Evolutionary conservation across 78 protist genomes (phyloP).

Genomic region (Chrysochromulina tobinii): DNA sequence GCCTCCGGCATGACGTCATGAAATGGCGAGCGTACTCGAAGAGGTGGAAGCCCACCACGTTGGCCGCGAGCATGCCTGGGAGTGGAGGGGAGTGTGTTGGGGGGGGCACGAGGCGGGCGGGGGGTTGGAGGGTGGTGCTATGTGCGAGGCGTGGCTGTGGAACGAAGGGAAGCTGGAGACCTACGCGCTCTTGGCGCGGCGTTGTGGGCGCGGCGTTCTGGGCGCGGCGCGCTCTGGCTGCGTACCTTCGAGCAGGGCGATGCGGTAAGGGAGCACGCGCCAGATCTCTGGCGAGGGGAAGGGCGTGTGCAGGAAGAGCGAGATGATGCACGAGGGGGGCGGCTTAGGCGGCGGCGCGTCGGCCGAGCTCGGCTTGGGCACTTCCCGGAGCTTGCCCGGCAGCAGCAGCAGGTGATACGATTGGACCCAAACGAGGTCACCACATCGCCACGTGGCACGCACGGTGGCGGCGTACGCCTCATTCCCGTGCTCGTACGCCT

Average conservation of each 20-base stretch:
- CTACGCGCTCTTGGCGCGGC: no score
- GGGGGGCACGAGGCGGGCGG: no score
- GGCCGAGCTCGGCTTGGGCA: no score
- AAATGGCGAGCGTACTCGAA: conserved; percentile 3
- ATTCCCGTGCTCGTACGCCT: not conserved
- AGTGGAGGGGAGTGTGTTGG: not conserved
- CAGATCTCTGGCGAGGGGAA: not conserved
- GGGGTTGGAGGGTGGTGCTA: no score
- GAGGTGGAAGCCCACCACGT: not conserved
- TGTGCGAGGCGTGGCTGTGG: no score
- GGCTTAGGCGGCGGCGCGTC: not conserved
- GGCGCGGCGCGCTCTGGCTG: no score
- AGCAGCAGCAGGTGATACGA: not conserved
- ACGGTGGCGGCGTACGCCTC: not conserved
- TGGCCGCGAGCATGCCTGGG: not conserved
- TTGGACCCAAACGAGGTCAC: not conserved
- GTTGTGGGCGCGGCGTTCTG: no score
- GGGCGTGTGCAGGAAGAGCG: conserved; percentile 18
- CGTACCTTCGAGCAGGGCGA: not conserved
- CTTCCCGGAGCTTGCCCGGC: not conserved
- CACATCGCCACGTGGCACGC: not conserved
- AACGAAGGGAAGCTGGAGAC: no score
- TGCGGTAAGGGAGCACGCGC: not conserved
- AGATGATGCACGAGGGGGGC: not conserved
- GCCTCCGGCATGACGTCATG: not conserved